Base-by-base conservation (phyloP, 1,284 basidiomycete genomes). In the Malassezia dermatis region DNA sequence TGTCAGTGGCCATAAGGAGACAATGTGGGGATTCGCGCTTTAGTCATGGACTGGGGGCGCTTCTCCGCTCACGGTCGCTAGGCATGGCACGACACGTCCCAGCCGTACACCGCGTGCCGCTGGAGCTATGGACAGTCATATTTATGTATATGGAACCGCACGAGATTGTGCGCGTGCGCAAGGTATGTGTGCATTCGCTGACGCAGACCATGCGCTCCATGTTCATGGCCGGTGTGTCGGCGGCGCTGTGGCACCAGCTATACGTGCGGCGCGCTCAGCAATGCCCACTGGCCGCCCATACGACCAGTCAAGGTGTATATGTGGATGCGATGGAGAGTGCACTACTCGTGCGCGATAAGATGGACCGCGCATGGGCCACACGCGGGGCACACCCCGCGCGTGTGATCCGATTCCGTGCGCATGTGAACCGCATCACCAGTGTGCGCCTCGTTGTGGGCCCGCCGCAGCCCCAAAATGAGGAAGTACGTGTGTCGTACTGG, bases 341-440 rank as follows among this genome's bases (percentile, higher is more conserved):
- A 3, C 19, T 61, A 26, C 21, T 61, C 13, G 11, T 26, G 12
- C 46, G 44, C 8, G 23, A 51, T 19, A 42, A 30, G 10, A 42
- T 58, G 2, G 21, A 27, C 3, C 23, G 24, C 10, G 37, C 37
- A 23, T 61, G 59, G 59, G 12, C 19, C 13, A 43, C 40, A 15
- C 37, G 13, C 12, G 56, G 40, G 3, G 37, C 47, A 8, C 31
- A 27, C 35, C 60, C 60, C 2, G 23, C 12, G 4, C 49, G 49
- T 27, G 58, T 53, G 15, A 23, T 53, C 11, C 50, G 51, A 8
- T 46, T 56, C 31, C 51, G 58, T 12, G 61, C 59, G 7, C 61
- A 62, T 51, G 55, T 55, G 26, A 56, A 60, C 56, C 48, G 61
- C 12, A 60, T 62, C 51, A 60, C 61, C n/a, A 51, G 53, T 19